Base-by-base conservation (phyloP, 495 filamentous ascomycete genomes). In the Penicillium nucicola region DNA sequence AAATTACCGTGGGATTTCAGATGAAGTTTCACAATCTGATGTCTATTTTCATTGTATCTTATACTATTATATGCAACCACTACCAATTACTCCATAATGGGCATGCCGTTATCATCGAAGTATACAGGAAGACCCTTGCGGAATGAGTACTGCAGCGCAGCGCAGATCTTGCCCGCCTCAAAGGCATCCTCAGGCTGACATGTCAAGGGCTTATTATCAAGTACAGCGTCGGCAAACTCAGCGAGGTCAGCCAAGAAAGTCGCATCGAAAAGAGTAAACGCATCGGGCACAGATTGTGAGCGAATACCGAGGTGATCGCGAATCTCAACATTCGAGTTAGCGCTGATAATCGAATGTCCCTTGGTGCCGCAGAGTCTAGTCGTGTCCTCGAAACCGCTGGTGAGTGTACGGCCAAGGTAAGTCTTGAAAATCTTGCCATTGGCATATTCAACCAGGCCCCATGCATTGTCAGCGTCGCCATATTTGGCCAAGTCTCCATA, bases 351-450 rank as follows among this genome's bases (percentile, higher is more conserved):
- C 2, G 53, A 55, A 50, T 55, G 53, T 42, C 53, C 53, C 22
- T 50, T 50, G 33, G 53, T 55, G 20, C 53, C 53, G 32, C 53
- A 55, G 41, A 55, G 32, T 31, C 53, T 46, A 39, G 53, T 55
- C 2, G 53, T 55, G 17, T 55, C 53, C 23, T 55, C 53, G 19
- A 55, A 55, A 2, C 53, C 53, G 31, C 53, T 55, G 37, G 53
- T 55, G 19, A 55, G 53, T 1, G 53, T 55, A 17, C 53, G 53
- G 12, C 53, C 53, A 2, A 55, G 47, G 36, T 55, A 55, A 23
- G 53, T 55, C 30, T 55, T 55, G 35, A 55, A 42, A 31, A 55
- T 50, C 36, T 55, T 55, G 46, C 53, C 53, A 31, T 55, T 55
- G 42, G 53, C 46, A 42, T 30, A 55, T 46, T 55, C 53, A 9